phyloP scores from a whole-genome alignment of 2,329 filamentous ascomycete species.

The Colletotrichum sp. region DNA sequence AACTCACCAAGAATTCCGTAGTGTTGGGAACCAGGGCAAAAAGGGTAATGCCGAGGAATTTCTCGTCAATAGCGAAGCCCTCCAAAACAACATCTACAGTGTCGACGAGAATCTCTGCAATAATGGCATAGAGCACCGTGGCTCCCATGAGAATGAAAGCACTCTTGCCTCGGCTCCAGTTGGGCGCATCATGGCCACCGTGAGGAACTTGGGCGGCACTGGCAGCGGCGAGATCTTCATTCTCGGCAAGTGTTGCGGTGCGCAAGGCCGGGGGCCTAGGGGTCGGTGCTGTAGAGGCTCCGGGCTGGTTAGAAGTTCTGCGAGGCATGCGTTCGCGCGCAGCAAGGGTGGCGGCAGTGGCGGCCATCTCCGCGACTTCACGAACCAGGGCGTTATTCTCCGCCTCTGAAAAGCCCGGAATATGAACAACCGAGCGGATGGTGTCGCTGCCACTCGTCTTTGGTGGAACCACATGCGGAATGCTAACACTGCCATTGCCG shows the following conservation, averaged over 20 bases:
- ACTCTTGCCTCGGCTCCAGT: constrained; percentile 94
- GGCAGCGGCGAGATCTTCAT: constrained; percentile 47
- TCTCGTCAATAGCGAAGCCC: constrained; percentile 91
- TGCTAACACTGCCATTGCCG: constrained; percentile 51
- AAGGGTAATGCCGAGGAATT: constrained; percentile 94
- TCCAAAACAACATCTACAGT: constrained; percentile 96
- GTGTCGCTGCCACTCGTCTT: constrained; percentile 55
- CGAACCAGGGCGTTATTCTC: constrained; percentile 83
- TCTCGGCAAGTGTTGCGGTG: constrained; percentile 44
- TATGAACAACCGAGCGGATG: constrained; percentile 50
- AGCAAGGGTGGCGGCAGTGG: constrained; percentile 86
- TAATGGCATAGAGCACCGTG: constrained; percentile 92
- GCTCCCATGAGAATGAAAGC: constrained; percentile 86
- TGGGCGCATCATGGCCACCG: constrained; percentile 95
- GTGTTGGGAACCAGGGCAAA: constrained; percentile 98
- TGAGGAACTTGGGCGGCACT: constrained; percentile 41
- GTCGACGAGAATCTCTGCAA: constrained; percentile 95
- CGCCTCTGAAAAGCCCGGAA: constrained; percentile 78
- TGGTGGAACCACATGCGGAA: constrained; percentile 79
- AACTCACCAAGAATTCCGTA: constrained; percentile 88
- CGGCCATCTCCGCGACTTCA: constrained; percentile 92
- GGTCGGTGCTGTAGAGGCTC: constrained; percentile 38
- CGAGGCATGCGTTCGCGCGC: constrained; percentile 69
- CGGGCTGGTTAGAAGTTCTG: constrained; percentile 38
- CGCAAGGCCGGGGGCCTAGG: constrained; percentile 45